A percentile compares a stretch with the other conserved stretches of the same genome.
phyloP scores from a whole-genome alignment of 2,329 filamentous ascomycete genomes.

The Penicillium aurantiogriseum region DNA sequence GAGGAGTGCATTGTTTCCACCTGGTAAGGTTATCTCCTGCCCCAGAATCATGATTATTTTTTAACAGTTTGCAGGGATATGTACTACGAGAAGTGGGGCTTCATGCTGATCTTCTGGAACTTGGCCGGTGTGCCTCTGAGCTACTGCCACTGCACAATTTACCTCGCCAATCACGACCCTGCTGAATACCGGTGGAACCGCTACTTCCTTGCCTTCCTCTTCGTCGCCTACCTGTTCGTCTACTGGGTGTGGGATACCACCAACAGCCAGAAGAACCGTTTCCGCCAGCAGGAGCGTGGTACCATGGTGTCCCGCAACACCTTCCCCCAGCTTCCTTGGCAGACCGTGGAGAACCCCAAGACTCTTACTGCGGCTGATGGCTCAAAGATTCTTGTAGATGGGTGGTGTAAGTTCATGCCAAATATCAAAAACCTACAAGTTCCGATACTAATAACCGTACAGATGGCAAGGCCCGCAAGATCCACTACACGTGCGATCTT shows the following conservation, averaged over 20 bases:
- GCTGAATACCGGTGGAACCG: slow-evolving; percentile 74
- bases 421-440: neutral
- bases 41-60: neutral
- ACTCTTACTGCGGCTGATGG: slow-evolving; percentile 70
- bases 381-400: slow-evolving; percentile 76
- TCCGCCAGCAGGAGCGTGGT: slow-evolving; percentile 76
- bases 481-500: slow-evolving; percentile 77
- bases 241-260: slow-evolving; percentile 93
- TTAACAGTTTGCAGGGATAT: slow-evolving; percentile 63
- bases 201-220: slow-evolving; percentile 64
- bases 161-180: slow-evolving; percentile 79
- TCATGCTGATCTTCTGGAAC: slow-evolving; percentile 99
- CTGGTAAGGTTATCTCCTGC: slow-evolving; percentile 54
- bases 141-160: slow-evolving; percentile 92
- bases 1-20: slow-evolving; percentile 88
- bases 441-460: slow-evolving; percentile 20
- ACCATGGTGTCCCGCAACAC: slow-evolving; percentile 67
- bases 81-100: slow-evolving; percentile 96
- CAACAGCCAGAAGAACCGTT: slow-evolving; percentile 93
- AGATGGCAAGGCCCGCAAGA: slow-evolving; percentile 72
- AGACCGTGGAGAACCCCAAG: slow-evolving; percentile 75
- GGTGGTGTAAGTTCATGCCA: slow-evolving; percentile 65
- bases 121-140: slow-evolving; percentile 84
- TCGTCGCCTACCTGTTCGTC: slow-evolving; percentile 70
- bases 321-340: slow-evolving; percentile 90